Base-by-base conservation (phyloP, 2,329 filamentous ascomycete genomes). In the Penicillium brevicompactum region DNA sequence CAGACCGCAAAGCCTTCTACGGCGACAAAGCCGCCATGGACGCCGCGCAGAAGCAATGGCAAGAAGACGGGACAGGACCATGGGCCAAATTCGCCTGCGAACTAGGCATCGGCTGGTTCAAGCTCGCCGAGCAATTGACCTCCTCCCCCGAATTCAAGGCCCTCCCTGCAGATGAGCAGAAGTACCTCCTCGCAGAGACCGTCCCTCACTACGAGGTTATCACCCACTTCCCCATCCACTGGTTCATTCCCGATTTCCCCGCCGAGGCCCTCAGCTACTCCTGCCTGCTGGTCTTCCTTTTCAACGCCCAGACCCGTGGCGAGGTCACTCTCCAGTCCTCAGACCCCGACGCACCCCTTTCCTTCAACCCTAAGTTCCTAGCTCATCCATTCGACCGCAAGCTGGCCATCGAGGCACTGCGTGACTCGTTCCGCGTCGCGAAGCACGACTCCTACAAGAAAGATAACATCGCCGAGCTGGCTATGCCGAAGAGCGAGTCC, bases 131-230 rank as follows among this genome's bases (percentile, higher is more conserved):
- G 4, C 61, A 66, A 2, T 62, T 84, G 1, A 61, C 69, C 1
- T 55, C 68, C 1, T 76, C 74, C 0, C 61, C 75, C 0, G 81
- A 87, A 61, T 86, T 84, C 64, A 67, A 78, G 40, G 76, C 69
- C 0, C 73, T 88, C 0, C 78, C 82, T 0, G 54, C 60, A 0
- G 56, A 72, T 0, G 73, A 77, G 21, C 76, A 82, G 62, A 63
- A 68, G 0, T 80, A 77, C 56, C 67, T 88, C 0, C 66, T 65
- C 34, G 74, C 74, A 22, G 74, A 78, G 10, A 84, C 80, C 0
- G 75, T 87, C 1, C 85, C 86, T 0, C 78, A 82, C 51, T 86
- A 79, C 62, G 85, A 88, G 60, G 65, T 87, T 11, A 57, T 81
- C 9, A 79, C 76, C 1, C 79, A 82, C 57, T 76, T 79, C 62